Evolutionary conservation across 352 stramenopile genomes (phyloP).

Genomic region (Globisporangium rhizosaccharum): DNA sequence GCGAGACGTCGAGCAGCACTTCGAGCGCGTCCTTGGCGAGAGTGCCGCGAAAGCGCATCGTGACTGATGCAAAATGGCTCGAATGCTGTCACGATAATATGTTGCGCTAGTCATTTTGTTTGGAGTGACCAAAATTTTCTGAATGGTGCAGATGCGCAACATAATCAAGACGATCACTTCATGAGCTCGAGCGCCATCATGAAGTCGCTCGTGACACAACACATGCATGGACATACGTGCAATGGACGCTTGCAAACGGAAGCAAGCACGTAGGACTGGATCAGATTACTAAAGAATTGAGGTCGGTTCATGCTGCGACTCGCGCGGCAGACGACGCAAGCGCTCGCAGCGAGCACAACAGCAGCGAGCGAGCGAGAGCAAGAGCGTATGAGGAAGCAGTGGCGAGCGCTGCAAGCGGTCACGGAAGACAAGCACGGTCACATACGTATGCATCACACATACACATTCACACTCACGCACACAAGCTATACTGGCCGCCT

Average conservation of each 20-base stretch:
- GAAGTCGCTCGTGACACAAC: too few species aligned
- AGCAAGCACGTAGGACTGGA: constrained; percentile 33
- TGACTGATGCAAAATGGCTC: background rate
- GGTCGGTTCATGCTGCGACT: constrained; percentile 29
- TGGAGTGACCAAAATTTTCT: too few species aligned
- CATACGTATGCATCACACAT: constrained; percentile 13
- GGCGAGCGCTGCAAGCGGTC: constrained; percentile 13
- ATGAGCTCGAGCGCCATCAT: too few species aligned
- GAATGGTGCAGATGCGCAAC: too few species aligned
- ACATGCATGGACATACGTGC: background rate
- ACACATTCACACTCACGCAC: background rate
- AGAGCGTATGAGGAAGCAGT: constrained; percentile 6
- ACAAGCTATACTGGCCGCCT: constrained; percentile 46
- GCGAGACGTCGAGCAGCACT: constrained; percentile 71
- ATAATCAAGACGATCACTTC: too few species aligned
- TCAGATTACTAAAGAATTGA: constrained; percentile 84
- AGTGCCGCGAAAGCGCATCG: constrained; percentile 80
- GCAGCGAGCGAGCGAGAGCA: background rate
- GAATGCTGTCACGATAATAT: background rate
- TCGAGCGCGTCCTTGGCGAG: constrained; percentile 69
- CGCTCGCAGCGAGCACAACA: constrained; percentile 8
- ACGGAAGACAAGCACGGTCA: constrained; percentile 22
- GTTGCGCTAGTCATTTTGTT: background rate
- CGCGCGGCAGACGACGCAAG: constrained; percentile 4
- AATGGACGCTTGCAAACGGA: constrained; percentile 2